Percentiles rank a stretch among this genome's conserved stretches.
These are phyloP conservation scores for Hanseniaspora pseudoguilliermondii DNA, from an alignment of 805 yeast species.

Conservation along the genomic window DNA sequence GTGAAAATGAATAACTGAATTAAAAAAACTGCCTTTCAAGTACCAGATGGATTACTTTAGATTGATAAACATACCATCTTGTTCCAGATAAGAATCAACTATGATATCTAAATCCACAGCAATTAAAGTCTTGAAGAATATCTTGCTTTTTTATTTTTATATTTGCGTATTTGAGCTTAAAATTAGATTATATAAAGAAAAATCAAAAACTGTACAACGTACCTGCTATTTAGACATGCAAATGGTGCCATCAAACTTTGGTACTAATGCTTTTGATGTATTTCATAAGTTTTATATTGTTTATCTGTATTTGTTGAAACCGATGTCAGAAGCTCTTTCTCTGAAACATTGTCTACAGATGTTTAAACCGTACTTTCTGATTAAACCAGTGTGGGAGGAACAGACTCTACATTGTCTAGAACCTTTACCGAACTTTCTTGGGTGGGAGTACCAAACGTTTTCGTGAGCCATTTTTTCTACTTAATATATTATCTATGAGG, in stretches of 20 bases:
- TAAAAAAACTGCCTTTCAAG: no score
- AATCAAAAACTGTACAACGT: neutral
- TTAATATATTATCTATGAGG: neutral
- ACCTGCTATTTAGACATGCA: neutral
- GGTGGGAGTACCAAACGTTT: slow-evolving; percentile 99
- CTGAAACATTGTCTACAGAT: slow-evolving; percentile 99
- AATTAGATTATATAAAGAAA: neutral
- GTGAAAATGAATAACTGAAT: no score
- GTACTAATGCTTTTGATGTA: no score
- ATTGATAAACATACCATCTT: no score
- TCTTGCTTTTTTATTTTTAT: neutral
- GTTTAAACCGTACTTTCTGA: slow-evolving; percentile 99
- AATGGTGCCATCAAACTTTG: neutral
- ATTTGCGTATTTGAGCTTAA: neutral
- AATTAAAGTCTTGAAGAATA: neutral
- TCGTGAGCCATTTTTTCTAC: slow-evolving; percentile 87
- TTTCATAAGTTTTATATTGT: slow-evolving; percentile 11
- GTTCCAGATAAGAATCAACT: no score
- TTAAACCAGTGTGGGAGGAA: slow-evolving; percentile 96
- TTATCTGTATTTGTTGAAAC: slow-evolving; percentile 98
- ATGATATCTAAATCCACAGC: neutral
- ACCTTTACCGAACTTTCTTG: slow-evolving; percentile 99
- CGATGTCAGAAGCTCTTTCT: slow-evolving; percentile 97
- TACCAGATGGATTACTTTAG: no score
- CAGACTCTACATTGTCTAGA: slow-evolving; percentile 99